Percentiles rank a stretch among this genome's conserved stretches.
phyloP scores from a whole-genome alignment of 345 rosid genomes.

The Camelina sativa region DNA sequence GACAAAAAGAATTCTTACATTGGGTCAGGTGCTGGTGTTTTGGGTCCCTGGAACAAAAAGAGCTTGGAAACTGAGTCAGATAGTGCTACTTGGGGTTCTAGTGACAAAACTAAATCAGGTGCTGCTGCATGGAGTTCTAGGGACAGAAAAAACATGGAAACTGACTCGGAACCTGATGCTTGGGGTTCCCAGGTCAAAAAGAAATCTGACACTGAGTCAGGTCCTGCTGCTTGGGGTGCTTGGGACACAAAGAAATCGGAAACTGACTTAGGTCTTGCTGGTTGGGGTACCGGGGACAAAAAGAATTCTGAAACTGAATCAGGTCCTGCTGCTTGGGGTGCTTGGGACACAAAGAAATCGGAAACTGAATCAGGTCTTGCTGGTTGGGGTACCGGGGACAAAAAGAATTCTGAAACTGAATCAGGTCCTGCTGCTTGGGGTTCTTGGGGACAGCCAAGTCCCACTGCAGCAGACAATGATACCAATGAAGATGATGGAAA shows the following conservation, averaged over 20 bases:
- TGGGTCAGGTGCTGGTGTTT: slow-evolving; percentile 7
- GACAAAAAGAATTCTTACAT: neutral
- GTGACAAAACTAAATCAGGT: neutral
- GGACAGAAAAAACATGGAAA: neutral
- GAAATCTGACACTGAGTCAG: neutral
- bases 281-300: neutral
- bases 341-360: slow-evolving; percentile 14
- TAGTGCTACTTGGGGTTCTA: neutral
- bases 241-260: slow-evolving; percentile 1
- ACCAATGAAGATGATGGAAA: slow-evolving; percentile 41
- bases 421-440: slow-evolving; percentile 44
- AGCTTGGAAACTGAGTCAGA: neutral
- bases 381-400: slow-evolving; percentile 6
- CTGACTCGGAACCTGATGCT: slow-evolving; percentile 21
- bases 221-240: slow-evolving; percentile 38
- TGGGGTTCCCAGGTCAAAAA: neutral
- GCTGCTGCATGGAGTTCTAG: neutral
- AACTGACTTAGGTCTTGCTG: slow-evolving; percentile 9
- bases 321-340: slow-evolving; percentile 43
- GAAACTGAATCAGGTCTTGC: slow-evolving; percentile 24
- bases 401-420: slow-evolving; percentile 17
- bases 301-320: neutral
- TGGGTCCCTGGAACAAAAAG: neutral
- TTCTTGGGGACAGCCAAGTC: slow-evolving; percentile 53
- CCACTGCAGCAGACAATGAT: slow-evolving; percentile 50